phyloP scores from a whole-genome alignment of 2,329 filamentous ascomycete species.

The Alternaria arbusti region DNA sequence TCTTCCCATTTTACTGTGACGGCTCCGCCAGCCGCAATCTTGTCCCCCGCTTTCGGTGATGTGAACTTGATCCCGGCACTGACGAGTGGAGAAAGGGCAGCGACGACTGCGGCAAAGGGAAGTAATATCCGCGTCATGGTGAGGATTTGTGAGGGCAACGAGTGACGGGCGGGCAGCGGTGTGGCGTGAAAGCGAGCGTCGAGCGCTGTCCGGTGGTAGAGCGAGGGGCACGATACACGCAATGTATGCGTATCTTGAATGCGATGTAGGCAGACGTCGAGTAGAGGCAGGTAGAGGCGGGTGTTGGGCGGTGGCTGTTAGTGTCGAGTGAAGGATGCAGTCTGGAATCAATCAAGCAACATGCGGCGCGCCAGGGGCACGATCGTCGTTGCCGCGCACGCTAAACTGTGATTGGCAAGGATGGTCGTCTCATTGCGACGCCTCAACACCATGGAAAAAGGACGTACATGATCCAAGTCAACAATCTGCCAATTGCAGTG shows the following conservation, averaged over 20 bases:
- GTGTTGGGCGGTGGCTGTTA: conserved; percentile 4
- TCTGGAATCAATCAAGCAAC: conserved; percentile 17
- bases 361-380: conserved; percentile 36
- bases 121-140: conserved; percentile 38
- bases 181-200: not conserved
- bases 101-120: conserved; percentile 41
- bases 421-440: conserved; percentile 18
- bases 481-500: not conserved
- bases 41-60: conserved; percentile 58
- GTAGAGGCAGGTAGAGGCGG: not conserved
- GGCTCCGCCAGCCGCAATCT: conserved; percentile 56
- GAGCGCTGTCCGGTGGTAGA: not conserved
- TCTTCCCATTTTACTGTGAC: conserved; percentile 66
- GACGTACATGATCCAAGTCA: not conserved
- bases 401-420: conserved; percentile 25
- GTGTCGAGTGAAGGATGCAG: conserved; percentile 13
- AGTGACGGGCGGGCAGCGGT: conserved; percentile 17
- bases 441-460: conserved; percentile 7
- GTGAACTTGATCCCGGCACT: conserved; percentile 63
- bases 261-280: not conserved
- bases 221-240: not conserved
- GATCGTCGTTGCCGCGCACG: conserved; percentile 30
- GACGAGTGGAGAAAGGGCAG: conserved; percentile 51
- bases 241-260: not conserved
- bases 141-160: conserved; percentile 19